A percentile compares a stretch with the other conserved stretches of the same genome.
Evolutionary conservation across 73 alveolate species (phyloP).

Genomic region (Tetrahymena malaccensis): DNA sequence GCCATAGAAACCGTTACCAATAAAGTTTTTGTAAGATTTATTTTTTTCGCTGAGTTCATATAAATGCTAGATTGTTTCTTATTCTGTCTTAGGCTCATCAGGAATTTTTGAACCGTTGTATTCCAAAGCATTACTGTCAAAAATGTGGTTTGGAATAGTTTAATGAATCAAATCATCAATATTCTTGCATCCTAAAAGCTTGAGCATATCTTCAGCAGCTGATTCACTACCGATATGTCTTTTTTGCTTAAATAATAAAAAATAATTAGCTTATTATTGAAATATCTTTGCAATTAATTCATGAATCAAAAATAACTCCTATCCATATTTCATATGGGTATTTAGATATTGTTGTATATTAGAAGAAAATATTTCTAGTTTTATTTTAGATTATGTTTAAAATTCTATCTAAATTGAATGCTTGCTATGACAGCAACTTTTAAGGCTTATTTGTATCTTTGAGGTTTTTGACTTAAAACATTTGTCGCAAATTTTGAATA

Average conservation of each 20-base stretch:
- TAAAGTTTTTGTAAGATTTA: constrained; percentile 53
- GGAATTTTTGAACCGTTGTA: constrained; percentile 38
- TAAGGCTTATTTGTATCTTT: not conserved
- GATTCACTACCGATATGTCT: not conserved
- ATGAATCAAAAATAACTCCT: not conserved
- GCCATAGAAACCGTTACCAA: constrained; percentile 72
- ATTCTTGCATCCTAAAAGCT: constrained; percentile 33
- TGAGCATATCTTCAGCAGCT: constrained; percentile 41
- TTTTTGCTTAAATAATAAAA: not conserved
- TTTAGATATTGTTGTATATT: too few relatives aligned
- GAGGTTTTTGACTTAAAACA: not conserved
- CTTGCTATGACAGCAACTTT: not conserved
- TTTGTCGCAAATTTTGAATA: not conserved
- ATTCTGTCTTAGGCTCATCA: constrained; percentile 46
- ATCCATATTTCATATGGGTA: not conserved
- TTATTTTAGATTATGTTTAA: not conserved
- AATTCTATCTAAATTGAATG: not conserved
- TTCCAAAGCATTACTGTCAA: constrained; percentile 29
- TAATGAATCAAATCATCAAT: constrained; percentile 52
- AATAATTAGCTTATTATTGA: not conserved
- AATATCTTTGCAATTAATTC: not conserved
- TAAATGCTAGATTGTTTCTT: constrained; percentile 45
- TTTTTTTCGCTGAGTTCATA: constrained; percentile 54
- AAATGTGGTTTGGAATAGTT: constrained; percentile 53
- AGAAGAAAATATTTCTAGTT: not conserved